Percentiles rank a stretch among this genome's conserved stretches.
These are phyloP conservation scores for Haplosporangium sp. DNA, from an alignment of 371 early-diverging fungal genomes.

Conservation along the genomic window DNA sequence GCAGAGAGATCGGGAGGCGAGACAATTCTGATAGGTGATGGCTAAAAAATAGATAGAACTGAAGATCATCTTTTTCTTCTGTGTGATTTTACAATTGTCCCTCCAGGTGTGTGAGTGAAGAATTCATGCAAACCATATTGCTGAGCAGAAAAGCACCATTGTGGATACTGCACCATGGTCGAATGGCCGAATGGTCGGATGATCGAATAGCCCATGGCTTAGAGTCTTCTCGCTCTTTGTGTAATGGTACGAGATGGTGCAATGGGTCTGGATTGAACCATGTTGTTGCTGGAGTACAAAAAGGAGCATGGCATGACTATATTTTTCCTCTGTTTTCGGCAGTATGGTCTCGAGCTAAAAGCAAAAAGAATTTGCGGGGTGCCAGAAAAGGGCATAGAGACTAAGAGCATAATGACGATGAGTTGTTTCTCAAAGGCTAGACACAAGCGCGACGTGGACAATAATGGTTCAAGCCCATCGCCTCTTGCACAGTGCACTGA, in stretches of 20 bases:
- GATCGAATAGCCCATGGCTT: no score
- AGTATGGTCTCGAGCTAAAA: background rate
- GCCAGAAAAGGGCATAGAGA: background rate
- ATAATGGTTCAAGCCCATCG: no score
- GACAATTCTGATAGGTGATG: no score
- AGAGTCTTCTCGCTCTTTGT: no score
- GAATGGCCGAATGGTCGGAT: background rate
- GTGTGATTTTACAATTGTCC: background rate
- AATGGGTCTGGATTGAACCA: background rate
- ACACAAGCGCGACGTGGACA: no score
- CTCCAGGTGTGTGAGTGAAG: no score
- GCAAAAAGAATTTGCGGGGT: background rate
- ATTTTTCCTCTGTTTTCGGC: background rate
- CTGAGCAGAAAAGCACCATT: background rate
- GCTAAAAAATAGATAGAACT: no score
- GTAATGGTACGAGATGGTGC: background rate
- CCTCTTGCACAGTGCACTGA: no score
- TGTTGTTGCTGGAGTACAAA: background rate
- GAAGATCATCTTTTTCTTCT: constrained; percentile 13
- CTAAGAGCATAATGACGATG: background rate
- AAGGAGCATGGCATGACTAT: background rate
- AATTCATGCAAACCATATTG: constrained; percentile 21
- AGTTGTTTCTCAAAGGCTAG: background rate
- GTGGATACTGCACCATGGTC: background rate
- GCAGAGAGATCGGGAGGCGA: no score